Base-by-base conservation (phyloP, 2,329 filamentous ascomycete genomes). In the Tolypocladium amazonense region DNA sequence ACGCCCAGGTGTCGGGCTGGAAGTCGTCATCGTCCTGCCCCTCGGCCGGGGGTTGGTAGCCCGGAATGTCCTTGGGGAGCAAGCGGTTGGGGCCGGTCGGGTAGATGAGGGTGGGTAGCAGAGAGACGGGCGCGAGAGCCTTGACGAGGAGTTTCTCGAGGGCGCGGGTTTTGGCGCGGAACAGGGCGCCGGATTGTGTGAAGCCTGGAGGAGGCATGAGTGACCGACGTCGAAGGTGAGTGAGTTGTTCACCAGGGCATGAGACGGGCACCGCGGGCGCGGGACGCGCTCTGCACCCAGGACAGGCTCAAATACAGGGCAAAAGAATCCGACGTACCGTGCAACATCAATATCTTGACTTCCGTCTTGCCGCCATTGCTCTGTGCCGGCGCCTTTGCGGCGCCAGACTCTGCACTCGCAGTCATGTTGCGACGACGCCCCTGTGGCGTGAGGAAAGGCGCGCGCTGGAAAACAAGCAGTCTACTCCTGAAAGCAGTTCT, bases 81-180 rank as follows among this genome's bases (percentile, higher is more conserved):
- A 92, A 82, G 4, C 78, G 81, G 68, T 83, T 79, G 4, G 89
- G 89, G 0, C 73, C 89, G 0, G 88, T 90, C 5, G 88, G 87
- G 74, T 89, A 92, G 69, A 85, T 73, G 58, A 90, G 79, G 4
- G 73, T 78, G 64, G 78, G 81, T 58, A 71, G 79, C 67, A 83
- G 71, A 65, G 78, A 77, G 59, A 82, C 75, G 53, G 86, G 81
- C 2, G 81, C 74, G 63, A 97, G 88, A 35, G 84, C 77, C 70
- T 96, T 96, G 62, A 79, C 73, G 60, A 97, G 82, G 58, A 87
- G 79, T 73, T 97, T 96, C 67, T 92, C 85, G 1, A 97, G 79
- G 14, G 90, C 90, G 72, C 91, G 89, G 54, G 90, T 95, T 77
- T 97, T 97, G 72, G 88, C 84, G 71, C 85, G 88, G 82, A 97